Conservation (phyloP, 805 yeast species). For the Alloascoidea hylecoeti region DNA sequence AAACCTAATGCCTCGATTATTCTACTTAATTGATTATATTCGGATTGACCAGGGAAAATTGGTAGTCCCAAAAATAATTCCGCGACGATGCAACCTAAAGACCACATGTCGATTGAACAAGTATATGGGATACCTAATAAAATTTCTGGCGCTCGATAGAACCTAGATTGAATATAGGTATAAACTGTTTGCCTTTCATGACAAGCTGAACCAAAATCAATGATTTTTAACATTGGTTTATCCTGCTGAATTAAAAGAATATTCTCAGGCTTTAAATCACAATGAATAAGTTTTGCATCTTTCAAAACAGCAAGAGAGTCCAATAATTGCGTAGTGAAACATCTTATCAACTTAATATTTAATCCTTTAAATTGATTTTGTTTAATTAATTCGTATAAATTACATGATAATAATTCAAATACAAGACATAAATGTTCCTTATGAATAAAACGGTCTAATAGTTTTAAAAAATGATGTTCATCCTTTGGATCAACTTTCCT, state of each 20-base stretch:
- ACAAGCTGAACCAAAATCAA: slow-evolving; percentile 94
- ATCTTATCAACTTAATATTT: slow-evolving; percentile 62
- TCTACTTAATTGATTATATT: slow-evolving; percentile 77
- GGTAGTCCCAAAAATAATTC: slow-evolving; percentile 89
- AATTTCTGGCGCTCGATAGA: slow-evolving; percentile 92
- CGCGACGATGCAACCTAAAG: slow-evolving; percentile 83
- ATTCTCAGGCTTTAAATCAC: slow-evolving; percentile 96
- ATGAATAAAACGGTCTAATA: slow-evolving; percentile 83
- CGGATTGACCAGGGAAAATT: slow-evolving; percentile 88
- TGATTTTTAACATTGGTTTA: slow-evolving; percentile 76
- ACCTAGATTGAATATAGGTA: slow-evolving; percentile 85
- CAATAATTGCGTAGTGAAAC: slow-evolving; percentile 66
- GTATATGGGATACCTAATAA: slow-evolving; percentile 86
- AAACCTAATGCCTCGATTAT: slow-evolving; percentile 70
- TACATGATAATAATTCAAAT: slow-evolving; percentile 78
- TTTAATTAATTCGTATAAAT: slow-evolving; percentile 78
- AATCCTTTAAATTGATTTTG: slow-evolving; percentile 92
- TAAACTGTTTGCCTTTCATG: slow-evolving; percentile 81
- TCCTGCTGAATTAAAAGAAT: slow-evolving; percentile 70
- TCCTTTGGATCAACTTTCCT: slow-evolving; percentile 54
- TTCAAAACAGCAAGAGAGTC: slow-evolving; percentile 74
- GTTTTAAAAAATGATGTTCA: slow-evolving; percentile 59
- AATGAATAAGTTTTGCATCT: slow-evolving; percentile 76
- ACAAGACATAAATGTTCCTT: slow-evolving; percentile 88
- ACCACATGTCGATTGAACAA: slow-evolving; percentile 94